Base-by-base conservation (phyloP, 106 monocot genomes). In the Phalaenopsis aphrodite region DNA sequence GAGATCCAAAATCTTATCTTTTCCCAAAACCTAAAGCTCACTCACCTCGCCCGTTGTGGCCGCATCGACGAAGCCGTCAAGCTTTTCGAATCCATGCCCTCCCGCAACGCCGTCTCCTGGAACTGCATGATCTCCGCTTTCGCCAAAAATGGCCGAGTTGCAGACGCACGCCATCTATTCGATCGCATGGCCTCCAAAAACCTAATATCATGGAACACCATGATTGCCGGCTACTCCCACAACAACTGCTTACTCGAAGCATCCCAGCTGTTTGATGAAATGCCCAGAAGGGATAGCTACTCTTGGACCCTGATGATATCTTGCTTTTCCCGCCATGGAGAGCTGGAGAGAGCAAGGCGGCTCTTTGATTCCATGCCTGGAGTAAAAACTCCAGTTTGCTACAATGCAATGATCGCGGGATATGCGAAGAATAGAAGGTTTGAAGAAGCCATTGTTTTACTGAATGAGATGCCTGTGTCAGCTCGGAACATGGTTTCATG, bases 371-470 rank as follows among this genome's bases (percentile, higher is more conserved):
- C 21, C n/a, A 75, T 85, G 68, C 84, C 84, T 15, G 41, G 58
- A 4, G 65, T 57, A 4, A 91, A 61, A 67, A 80, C 81, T 68
- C 36, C 80, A 12, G 88, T 69, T 43, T 88, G 88, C 79, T 91
- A 85, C 75, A 91, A 91, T 39, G 86, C 89, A 2, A 85, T 91
- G 88, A 85, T 91, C 41, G 65, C 87, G 3, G 87, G 87, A 4
- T 87, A 89, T 21, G 89, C 87, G 2, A 89, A 89, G 84, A 85
- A 83, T 17, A 57, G 85, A n/a, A 72, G 47, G 67, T 87, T 85
- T 16, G 55, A 81, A 21, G 89, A 90, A 68, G 89, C 89, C 5
- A 5, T 80, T 41, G 21, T 23, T 7, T 64, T 92, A 79, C 74
- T 92, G 77, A 18, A 42, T 6, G 82, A 79, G 66, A 87, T 87